Evolutionary conservation across 2,329 filamentous ascomycete genomes (phyloP), one percentile per base, ranked within the genome.

Genomic region (Colletotrichum sp.): DNA sequence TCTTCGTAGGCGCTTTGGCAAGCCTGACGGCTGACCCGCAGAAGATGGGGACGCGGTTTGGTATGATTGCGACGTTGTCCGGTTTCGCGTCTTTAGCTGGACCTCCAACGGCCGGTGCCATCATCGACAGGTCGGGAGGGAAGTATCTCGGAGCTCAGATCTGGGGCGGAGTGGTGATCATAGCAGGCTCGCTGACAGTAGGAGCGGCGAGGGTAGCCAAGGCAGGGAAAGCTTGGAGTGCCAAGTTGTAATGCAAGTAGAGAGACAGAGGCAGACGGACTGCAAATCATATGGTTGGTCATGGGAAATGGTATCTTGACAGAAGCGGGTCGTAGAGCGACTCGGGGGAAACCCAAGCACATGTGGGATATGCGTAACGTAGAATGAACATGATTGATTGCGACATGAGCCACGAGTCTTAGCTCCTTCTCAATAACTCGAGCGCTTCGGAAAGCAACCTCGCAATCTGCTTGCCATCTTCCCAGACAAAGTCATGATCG

Each of bases 401-500:
- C 18, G n/a, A 49, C 12, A 55, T 28, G 24, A 12, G 32, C 15
- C 26, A 28, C 28, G n/a, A 8, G 21, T 32, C 9, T 39, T 18
- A 76, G 6, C 26, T 67, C 52, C 63, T 71, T 49, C 52, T 70
- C 36, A 76, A 52, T 39, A 65, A 39, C 10, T 34, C 49, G n/a
- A 76, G 62, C 21, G 82, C 80, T 68, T 83, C 79, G n/a, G 79
- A 79, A 57, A 90, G 81, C 21, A 90, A 83, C 68, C 84, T 84
- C 32, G 89, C 91, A 65, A 94, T 82, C 78, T 92, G 89, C 39
- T 82, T 81, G 18, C 93, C 93, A 74, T 90, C 87, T 81, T 89
- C 81, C 91, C 92, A 94, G 4, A 93, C 86, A 78, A 90, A 89
- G 83, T 95, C 90, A 83, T 95, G 94, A 49, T 86, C 86, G 6